Conservation (phyloP, 164 flowering plant species). For the Vitis amurensis region DNA sequence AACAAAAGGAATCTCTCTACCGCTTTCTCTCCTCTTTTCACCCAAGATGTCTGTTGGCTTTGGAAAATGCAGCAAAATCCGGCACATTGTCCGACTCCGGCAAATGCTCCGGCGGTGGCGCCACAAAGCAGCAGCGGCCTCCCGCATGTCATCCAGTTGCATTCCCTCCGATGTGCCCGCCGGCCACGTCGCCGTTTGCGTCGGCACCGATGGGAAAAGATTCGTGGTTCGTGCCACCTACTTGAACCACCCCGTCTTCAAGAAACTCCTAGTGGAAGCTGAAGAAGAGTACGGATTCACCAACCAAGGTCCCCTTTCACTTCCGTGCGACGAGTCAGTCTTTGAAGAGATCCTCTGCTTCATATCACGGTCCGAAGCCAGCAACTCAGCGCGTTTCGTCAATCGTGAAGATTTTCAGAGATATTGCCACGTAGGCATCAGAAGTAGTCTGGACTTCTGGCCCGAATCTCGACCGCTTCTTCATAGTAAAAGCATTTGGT, state of each 20-base stretch:
- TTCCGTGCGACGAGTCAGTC: conserved; percentile 81
- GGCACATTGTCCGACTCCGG: conserved; percentile 62
- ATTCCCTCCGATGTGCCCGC: conserved; percentile 76
- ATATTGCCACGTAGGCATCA: conserved; percentile 42
- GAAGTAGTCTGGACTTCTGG: conserved; percentile 44
- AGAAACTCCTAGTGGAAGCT: conserved; percentile 61
- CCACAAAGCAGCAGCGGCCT: conserved; percentile 47
- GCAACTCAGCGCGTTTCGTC: conserved; percentile 35
- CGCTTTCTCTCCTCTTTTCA: not conserved
- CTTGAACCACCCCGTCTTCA: conserved; percentile 80
- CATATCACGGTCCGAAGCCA: conserved; percentile 47
- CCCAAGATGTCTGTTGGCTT: conserved; percentile 36
- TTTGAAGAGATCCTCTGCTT: conserved; percentile 69
- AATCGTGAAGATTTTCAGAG: conserved; percentile 54
- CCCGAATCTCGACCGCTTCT: conserved; percentile 69
- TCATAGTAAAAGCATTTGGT: conserved; percentile 32
- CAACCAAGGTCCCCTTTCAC: conserved; percentile 62
- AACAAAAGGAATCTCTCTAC: not conserved
- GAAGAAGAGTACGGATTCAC: conserved; percentile 85
- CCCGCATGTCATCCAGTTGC: conserved; percentile 29
- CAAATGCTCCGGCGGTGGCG: conserved; percentile 83
- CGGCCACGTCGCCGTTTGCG: conserved; percentile 74
- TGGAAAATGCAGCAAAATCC: conserved; percentile 57
- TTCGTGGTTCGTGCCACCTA: conserved; percentile 75
- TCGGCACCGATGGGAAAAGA: conserved; percentile 59